Percentiles rank a stretch among this genome's conserved stretches.
These are phyloP conservation scores for Barnettozyma siamensis DNA, from an alignment of 805 yeast genomes.

Conservation along the genomic window DNA sequence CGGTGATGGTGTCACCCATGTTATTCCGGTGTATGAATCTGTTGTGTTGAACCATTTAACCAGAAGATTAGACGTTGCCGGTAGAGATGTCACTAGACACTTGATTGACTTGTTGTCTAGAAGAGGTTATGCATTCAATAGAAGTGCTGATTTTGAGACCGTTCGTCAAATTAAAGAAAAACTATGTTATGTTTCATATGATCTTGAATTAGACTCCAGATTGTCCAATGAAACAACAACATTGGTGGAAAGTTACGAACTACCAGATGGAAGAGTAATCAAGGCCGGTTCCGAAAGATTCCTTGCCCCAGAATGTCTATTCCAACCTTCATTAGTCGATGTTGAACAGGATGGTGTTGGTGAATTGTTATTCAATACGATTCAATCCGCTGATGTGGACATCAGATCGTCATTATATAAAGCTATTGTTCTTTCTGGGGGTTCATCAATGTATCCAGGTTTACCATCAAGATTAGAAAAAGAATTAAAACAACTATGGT, in stretches of 20 bases:
- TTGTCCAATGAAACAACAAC: constrained; percentile 94
- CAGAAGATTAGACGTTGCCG: constrained; percentile 91
- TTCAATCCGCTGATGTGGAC: constrained; percentile 93
- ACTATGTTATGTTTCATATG: constrained; percentile 91
- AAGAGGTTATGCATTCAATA: constrained; percentile 95
- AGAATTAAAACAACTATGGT: constrained; percentile 95
- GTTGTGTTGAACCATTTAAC: constrained; percentile 95
- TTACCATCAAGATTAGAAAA: constrained; percentile 92
- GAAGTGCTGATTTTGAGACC: constrained; percentile 98
- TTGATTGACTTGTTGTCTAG: constrained; percentile 85
- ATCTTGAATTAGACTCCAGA: constrained; percentile 81
- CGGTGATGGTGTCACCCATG: constrained; percentile 83
- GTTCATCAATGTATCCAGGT: constrained; percentile 98
- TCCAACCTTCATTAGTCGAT: constrained; percentile 93
- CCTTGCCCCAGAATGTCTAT: constrained; percentile 94
- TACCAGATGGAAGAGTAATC: constrained; percentile 94
- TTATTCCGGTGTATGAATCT: constrained; percentile 96
- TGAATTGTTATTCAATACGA: constrained; percentile 83
- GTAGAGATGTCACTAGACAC: constrained; percentile 97
- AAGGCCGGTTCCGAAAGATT: constrained; percentile 94
- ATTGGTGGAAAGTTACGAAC: constrained; percentile 82
- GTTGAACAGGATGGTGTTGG: constrained; percentile 97
- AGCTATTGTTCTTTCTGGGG: constrained; percentile 94
- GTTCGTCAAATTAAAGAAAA: constrained; percentile 97
- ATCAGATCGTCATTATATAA: constrained; percentile 81